Evolutionary conservation across 495 filamentous ascomycete genomes (phyloP).

Genomic region (Pyrenopolyporus hunteri): DNA sequence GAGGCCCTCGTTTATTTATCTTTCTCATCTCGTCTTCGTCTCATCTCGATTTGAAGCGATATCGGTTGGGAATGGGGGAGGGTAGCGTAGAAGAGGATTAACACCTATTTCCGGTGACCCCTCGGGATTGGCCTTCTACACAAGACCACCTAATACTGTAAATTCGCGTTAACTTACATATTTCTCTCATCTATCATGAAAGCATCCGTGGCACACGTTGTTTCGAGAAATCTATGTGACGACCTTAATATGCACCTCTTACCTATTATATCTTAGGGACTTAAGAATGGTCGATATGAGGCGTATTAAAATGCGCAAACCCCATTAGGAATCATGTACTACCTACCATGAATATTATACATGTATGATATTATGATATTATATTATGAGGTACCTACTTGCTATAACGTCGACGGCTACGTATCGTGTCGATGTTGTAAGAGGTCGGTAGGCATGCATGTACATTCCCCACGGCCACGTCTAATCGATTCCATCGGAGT

Average conservation of each 20-base stretch:
- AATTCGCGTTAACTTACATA: not conserved
- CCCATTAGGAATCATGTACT: no score
- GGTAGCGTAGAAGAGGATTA: conserved; percentile 1
- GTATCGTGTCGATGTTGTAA: no score
- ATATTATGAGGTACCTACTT: no score
- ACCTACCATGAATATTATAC: no score
- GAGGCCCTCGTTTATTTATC: conserved; percentile 12
- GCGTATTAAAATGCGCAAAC: no score
- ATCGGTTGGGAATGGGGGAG: not conserved
- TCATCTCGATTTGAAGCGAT: not conserved
- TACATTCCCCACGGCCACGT: not conserved
- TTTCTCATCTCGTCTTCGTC: conserved; percentile 7
- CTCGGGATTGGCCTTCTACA: conserved; percentile 1
- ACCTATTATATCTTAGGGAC: no score
- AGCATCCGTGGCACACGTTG: conserved; percentile 5
- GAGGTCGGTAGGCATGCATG: no score
- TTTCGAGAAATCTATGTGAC: no score
- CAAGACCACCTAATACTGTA: not conserved
- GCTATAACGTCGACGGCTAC: no score
- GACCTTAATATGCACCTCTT: no score
- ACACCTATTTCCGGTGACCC: conserved; percentile 15
- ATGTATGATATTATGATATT: no score
- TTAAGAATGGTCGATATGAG: no score
- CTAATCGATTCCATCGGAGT: not conserved
- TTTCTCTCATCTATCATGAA: not conserved